Percentiles rank a stretch among this genome's conserved stretches.
These are phyloP conservation scores for Pichia scutulata DNA, from an alignment of 805 yeast species.

Conservation along the genomic window DNA sequence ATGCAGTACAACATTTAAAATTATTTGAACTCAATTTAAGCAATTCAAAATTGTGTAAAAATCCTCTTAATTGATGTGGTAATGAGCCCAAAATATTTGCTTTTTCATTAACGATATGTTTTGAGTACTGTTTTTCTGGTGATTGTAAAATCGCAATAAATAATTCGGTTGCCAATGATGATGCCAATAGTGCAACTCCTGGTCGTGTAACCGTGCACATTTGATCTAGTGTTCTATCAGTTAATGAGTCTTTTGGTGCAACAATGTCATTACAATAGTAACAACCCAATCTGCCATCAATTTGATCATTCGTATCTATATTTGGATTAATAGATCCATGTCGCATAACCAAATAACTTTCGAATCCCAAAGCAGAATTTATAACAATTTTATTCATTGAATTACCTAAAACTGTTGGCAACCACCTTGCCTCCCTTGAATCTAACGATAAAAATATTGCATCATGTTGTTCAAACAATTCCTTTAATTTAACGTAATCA, in stretches of 20 bases:
- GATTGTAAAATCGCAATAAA: constrained; percentile 69
- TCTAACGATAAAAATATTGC: constrained; percentile 79
- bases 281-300: constrained; percentile 63
- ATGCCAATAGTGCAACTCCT: constrained; percentile 85
- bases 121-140: constrained; percentile 38
- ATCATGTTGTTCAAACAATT: constrained; percentile 62
- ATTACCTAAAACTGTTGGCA: constrained; percentile 81
- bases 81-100: constrained; percentile 52
- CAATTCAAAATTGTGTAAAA: constrained; percentile 56
- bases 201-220: constrained; percentile 99
- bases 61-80: constrained; percentile 92
- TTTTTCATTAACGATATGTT: constrained; percentile 20
- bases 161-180: constrained; percentile 80
- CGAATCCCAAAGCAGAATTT: constrained; percentile 94
- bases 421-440: constrained; percentile 93
- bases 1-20: constrained; percentile 79
- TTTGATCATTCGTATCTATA: constrained; percentile 18
- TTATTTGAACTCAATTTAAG: constrained; percentile 63
- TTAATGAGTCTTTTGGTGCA: constrained; percentile 84
- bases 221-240: constrained; percentile 87
- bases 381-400: constrained; percentile 65
- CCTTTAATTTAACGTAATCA: constrained; percentile 46
- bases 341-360: constrained; percentile 89
- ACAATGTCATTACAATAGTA: constrained; percentile 94
- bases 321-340: constrained; percentile 52